Base-by-base conservation (phyloP, 2,329 filamentous ascomycete genomes). In the Arthrobotrys sinensis region DNA sequence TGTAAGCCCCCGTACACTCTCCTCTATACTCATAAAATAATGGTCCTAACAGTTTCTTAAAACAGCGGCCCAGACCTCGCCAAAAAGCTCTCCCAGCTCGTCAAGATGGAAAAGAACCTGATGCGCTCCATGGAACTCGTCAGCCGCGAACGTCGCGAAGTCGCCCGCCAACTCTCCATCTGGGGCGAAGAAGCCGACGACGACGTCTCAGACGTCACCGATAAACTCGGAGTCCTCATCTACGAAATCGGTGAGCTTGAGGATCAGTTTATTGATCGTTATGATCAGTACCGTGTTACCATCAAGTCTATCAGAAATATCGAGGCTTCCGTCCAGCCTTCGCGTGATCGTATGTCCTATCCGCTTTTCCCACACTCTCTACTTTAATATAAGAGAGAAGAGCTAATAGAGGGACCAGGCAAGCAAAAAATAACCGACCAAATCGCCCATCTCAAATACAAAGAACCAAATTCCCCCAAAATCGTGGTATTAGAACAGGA, bases 51-150 rank as follows among this genome's bases (percentile, higher is more conserved):
- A 68, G 46, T 77, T 81, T 77, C 80, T n/a, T 7, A 36, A 32
- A 38, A 10, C 40, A 82, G 81, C 83, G 90, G 90, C 40, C 90
- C 94, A 73, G 96, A 99, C 83, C 91, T 99, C 76, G 92, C 96
- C 76, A 97, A 97, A 89, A 99, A 99, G 89, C 91, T 99, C 80
- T 93, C 94, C 46, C 93, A 97, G 87, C 90, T 99, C 66, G 96
- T 99, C 80, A 99, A 99, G 90, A 99, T 99, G 96, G 96, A 99
- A 87, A 99, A 99, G 91, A 98, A 99, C 84, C 93, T 97, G 72
- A 99, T 99, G 96, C 93, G 96, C 85, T 97, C 94, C 85, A 91
- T 98, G 88, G 96, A 99, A 85, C 89, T 93, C 62, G 96, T 98
- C 67, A 94, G 94, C 53, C 91, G 94, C 83, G 96, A 99, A 88